Conservation (phyloP, 2,329 filamentous ascomycete species). For the Penicillium italicum region DNA sequence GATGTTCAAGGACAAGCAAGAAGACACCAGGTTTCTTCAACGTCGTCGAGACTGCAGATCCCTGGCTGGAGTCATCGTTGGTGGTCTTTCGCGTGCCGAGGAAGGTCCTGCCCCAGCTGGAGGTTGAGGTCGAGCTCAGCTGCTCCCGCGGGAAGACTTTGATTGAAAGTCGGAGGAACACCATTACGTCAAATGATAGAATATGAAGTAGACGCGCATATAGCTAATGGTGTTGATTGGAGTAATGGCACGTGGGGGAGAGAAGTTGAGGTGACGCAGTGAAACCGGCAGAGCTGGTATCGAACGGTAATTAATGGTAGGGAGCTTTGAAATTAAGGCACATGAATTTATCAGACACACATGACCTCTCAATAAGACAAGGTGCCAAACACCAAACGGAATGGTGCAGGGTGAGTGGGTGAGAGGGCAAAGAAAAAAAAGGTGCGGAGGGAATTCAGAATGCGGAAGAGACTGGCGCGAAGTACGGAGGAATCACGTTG, state of each 20-base stretch:
- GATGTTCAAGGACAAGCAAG: slow-evolving; percentile 30
- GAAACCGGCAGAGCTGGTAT: background rate
- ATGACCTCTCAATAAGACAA: background rate
- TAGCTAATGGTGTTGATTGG: background rate
- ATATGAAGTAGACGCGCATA: background rate
- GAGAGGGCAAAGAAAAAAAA: background rate
- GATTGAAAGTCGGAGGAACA: slow-evolving; percentile 37
- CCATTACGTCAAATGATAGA: slow-evolving; percentile 21
- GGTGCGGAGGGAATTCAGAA: background rate
- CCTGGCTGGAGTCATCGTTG: slow-evolving; percentile 15
- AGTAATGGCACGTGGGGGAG: background rate
- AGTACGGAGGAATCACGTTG: background rate
- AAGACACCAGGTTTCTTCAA: slow-evolving; percentile 28
- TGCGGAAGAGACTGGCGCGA: slow-evolving; percentile 4
- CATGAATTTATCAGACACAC: background rate
- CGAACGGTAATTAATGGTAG: background rate
- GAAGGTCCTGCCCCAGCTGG: background rate
- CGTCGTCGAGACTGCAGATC: background rate
- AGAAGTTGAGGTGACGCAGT: background rate
- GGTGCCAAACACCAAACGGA: background rate
- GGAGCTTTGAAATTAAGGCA: background rate
- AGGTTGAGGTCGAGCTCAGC: slow-evolving; percentile 11
- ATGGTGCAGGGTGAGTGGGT: background rate
- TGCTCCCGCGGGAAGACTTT: slow-evolving; percentile 33
- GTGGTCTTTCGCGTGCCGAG: slow-evolving; percentile 14